Evolutionary conservation across 1,284 basidiomycete species (phyloP).

Genomic region (Rhodotorula sp.): DNA sequence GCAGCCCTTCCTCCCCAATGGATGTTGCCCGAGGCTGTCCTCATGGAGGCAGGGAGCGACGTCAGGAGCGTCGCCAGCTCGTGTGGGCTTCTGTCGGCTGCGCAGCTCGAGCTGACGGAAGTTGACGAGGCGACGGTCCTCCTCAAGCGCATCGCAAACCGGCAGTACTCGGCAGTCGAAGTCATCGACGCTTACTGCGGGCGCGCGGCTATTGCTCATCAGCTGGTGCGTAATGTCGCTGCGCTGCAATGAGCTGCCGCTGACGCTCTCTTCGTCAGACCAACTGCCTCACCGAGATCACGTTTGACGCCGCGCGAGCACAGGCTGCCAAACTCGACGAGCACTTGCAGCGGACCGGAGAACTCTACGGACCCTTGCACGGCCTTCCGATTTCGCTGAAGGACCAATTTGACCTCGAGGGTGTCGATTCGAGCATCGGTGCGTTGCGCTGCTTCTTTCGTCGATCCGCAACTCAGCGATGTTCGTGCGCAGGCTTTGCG

Average conservation of each 20-base stretch:
- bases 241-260: background rate
- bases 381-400: constrained; percentile 59
- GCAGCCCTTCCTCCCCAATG: background rate
- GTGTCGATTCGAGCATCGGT: constrained; percentile 7
- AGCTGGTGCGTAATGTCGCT: constrained; percentile 56
- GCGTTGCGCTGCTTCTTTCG: background rate
- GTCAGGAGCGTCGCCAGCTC: constrained; percentile 55
- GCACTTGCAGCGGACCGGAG: background rate
- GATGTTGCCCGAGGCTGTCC: background rate
- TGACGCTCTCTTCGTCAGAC: background rate
- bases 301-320: background rate
- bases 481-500: background rate
- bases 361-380: constrained; percentile 54
- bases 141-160: constrained; percentile 57
- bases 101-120: constrained; percentile 68
- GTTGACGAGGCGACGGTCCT: constrained; percentile 54
- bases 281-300: constrained; percentile 7
- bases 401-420: constrained; percentile 54
- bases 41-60: background rate
- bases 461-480: too few species aligned
- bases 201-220: constrained; percentile 75
- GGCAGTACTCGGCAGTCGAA: constrained; percentile 63
- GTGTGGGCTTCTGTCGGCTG: constrained; percentile 62
- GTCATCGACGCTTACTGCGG: constrained; percentile 76
- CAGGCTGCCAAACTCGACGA: constrained; percentile 1